A percentile compares a stretch with the other conserved stretches of the same genome.
Conservation (phyloP, 108 stramenopile species). For the Schizochytrium sp. region DNA sequence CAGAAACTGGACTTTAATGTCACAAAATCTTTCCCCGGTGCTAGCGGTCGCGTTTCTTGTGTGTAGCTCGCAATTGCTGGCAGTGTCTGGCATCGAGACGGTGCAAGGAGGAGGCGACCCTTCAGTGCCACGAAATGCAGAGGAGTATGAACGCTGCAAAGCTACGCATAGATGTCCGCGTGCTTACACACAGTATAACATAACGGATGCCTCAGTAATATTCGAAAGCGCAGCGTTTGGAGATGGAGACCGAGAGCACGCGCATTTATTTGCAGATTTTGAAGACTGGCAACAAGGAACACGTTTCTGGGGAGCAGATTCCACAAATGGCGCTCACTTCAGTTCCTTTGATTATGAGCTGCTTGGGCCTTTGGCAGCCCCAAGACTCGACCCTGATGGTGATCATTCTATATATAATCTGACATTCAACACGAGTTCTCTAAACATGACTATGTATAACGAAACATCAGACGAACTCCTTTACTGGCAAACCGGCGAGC, state of each 20-base stretch:
- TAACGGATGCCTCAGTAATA: background rate
- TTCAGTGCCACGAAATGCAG: background rate
- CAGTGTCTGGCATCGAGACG: background rate
- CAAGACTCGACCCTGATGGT: background rate
- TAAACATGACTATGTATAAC: slow-evolving; percentile 50
- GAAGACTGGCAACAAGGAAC: slow-evolving; percentile 66
- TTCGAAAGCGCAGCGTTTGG: slow-evolving; percentile 62
- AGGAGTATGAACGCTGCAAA: slow-evolving; percentile 57
- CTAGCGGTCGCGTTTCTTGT: background rate
- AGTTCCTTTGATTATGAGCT: slow-evolving; percentile 56
- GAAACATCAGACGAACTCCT: background rate
- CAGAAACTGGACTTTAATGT: too few relatives aligned
- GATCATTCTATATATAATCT: slow-evolving; percentile 59
- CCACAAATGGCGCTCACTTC: slow-evolving; percentile 58
- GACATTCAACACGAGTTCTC: slow-evolving; percentile 74
- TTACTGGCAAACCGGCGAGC: slow-evolving; percentile 51
- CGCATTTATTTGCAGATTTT: slow-evolving; percentile 63
- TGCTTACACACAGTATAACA: slow-evolving; percentile 22
- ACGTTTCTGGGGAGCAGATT: background rate
- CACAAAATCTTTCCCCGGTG: background rate
- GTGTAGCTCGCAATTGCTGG: background rate
- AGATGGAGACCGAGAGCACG: slow-evolving; percentile 7
- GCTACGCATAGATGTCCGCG: slow-evolving; percentile 50
- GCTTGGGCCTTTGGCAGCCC: slow-evolving; percentile 57
- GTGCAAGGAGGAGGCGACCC: slow-evolving; percentile 13